Conservation (phyloP, 225 moss, liverwort and hornwort genomes). For the Marchantia paleacea region DNA sequence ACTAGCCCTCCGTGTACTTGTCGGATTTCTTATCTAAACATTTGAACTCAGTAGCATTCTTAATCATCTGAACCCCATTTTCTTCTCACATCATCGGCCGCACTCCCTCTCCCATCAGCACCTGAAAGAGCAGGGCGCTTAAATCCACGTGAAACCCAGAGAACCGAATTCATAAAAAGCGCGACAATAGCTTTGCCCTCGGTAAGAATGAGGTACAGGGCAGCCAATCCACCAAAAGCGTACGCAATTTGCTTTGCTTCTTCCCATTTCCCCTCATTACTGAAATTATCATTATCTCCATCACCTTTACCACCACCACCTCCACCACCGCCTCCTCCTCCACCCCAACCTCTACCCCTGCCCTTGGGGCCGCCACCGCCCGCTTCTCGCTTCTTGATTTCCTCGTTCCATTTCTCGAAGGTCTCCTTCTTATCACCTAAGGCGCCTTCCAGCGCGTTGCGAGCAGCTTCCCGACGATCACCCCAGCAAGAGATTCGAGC, state of each 20-base stretch:
- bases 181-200: conserved; percentile 76
- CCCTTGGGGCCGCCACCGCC: conserved; percentile 56
- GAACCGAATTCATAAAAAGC: conserved; percentile 58
- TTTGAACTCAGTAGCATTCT: background rate
- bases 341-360: conserved; percentile 63
- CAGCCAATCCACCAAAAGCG: conserved; percentile 73
- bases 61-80: conserved; percentile 90
- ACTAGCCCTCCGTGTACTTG: too few species aligned
- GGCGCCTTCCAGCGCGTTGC: conserved; percentile 83
- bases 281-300: conserved; percentile 38
- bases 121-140: conserved; percentile 46
- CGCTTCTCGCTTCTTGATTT: conserved; percentile 89
- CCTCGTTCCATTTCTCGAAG: conserved; percentile 86
- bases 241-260: conserved; percentile 75
- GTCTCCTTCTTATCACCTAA: conserved; percentile 87
- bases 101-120: conserved; percentile 47
- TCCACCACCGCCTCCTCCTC: conserved; percentile 56
- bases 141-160: conserved; percentile 81
- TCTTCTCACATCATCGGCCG: conserved; percentile 73
- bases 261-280: conserved; percentile 54
- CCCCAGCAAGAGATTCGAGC: conserved; percentile 32
- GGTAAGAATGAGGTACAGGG: conserved; percentile 83
- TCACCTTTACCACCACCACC: conserved; percentile 35
- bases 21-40: too few species aligned
- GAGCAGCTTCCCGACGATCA: conserved; percentile 59